These are phyloP conservation scores for Pelargonium cotyledonis DNA, from an alignment of 441 rosid genomes.

Conservation along the genomic window DNA sequence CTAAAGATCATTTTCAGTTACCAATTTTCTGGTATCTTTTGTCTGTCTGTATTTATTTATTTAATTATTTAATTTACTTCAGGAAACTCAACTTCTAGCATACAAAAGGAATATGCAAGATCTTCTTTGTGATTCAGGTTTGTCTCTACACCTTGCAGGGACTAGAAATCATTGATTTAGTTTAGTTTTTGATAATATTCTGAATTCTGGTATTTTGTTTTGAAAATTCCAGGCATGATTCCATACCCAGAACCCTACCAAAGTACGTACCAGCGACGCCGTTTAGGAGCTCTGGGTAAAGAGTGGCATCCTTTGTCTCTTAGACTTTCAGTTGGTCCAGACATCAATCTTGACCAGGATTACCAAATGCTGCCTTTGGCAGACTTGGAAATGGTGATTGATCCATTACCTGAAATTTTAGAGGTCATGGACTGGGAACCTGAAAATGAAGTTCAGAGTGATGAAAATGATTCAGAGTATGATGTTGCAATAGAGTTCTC, in stretches of 20 bases:
- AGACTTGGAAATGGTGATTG: constrained; percentile 66
- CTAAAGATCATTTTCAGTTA: neutral
- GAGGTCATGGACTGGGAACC: constrained; percentile 97
- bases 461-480: constrained; percentile 95
- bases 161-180: constrained; percentile 19
- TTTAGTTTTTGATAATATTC: constrained; percentile 17
- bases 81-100: constrained; percentile 93
- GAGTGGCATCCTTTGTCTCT: constrained; percentile 86
- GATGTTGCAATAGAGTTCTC: constrained; percentile 75
- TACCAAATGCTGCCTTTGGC: constrained; percentile 81
- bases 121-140: constrained; percentile 95
- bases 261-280: constrained; percentile 85
- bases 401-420: constrained; percentile 74
- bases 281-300: constrained; percentile 85
- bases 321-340: constrained; percentile 80
- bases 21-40: too few relatives aligned
- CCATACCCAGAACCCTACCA: constrained; percentile 97
- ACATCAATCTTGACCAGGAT: constrained; percentile 75
- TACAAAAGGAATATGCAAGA: constrained; percentile 96
- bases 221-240: constrained; percentile 57
- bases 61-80: constrained; percentile 26
- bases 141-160: constrained; percentile 16
- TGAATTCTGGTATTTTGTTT: constrained; percentile 17
- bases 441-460: constrained; percentile 62
- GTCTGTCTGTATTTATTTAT: too few relatives aligned